Conservation (phyloP, 306 rosid genomes). For the Nissolia schottii region DNA sequence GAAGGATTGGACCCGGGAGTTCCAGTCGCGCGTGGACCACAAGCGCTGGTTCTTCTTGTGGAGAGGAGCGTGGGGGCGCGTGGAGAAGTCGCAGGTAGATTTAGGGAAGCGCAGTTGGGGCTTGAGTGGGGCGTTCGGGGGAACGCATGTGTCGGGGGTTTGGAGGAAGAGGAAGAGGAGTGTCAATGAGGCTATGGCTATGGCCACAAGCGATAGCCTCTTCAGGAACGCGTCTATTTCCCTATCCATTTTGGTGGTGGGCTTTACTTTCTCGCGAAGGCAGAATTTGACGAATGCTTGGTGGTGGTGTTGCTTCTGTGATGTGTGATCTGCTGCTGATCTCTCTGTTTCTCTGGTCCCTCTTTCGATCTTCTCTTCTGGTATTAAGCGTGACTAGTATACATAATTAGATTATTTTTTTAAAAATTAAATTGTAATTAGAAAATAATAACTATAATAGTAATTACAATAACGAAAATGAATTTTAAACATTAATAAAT, state of each 20-base stretch:
- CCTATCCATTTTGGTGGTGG: conserved; percentile 54
- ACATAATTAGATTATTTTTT: no score
- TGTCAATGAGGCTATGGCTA: conserved; percentile 55
- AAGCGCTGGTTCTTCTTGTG: conserved; percentile 63
- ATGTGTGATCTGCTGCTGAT: no score
- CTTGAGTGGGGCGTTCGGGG: conserved; percentile 36
- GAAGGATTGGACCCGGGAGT: conserved; percentile 40
- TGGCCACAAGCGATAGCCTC: conserved; percentile 47
- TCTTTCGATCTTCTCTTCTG: no score
- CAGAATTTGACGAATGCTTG: no score
- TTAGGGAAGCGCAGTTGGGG: conserved; percentile 67
- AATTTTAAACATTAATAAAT: no score
- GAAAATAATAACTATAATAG: no score
- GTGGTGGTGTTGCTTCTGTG: no score
- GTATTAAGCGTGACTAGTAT: no score
- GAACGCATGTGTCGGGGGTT: conserved; percentile 65
- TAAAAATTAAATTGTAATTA: no score
- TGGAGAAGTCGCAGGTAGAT: conserved; percentile 62
- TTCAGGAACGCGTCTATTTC: conserved; percentile 44
- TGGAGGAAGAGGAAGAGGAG: conserved; percentile 57
- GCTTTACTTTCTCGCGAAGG: no score
- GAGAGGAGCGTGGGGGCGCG: conserved; percentile 52
- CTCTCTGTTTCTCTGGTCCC: no score
- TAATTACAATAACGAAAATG: no score
- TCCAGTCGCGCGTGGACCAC: conserved; percentile 69